Conservation (phyloP, 2,329 filamentous ascomycete genomes). For the Ceratocystis eucalypticola region DNA sequence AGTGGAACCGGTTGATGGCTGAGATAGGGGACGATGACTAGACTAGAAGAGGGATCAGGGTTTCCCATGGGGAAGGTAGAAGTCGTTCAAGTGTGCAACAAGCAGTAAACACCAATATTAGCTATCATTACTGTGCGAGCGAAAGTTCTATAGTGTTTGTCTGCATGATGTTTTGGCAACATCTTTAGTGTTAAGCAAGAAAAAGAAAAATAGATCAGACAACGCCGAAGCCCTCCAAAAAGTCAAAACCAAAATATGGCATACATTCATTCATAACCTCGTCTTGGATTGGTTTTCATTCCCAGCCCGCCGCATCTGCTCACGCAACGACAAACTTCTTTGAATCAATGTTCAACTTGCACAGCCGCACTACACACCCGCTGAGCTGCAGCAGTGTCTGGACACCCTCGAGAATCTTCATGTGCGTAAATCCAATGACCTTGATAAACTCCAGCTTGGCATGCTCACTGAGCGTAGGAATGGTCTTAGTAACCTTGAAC, state of each 20-base stretch:
- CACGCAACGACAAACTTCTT: slow-evolving; percentile 49
- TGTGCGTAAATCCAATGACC: slow-evolving; percentile 97
- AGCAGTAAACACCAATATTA: not conserved
- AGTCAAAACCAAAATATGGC: not conserved
- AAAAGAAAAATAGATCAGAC: not conserved
- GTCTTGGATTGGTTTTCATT: not conserved
- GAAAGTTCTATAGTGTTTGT: not conserved
- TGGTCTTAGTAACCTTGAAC: slow-evolving; percentile 96
- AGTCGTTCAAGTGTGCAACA: not conserved
- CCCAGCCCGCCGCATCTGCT: not conserved
- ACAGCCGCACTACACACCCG: slow-evolving; percentile 79
- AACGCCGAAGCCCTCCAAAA: slow-evolving; percentile 6
- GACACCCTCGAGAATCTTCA: slow-evolving; percentile 96
- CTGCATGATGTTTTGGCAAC: not conserved
- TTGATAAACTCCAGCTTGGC: slow-evolving; percentile 95
- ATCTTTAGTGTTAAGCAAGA: not conserved
- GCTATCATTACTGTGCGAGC: not conserved
- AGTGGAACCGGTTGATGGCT: slow-evolving; percentile 54
- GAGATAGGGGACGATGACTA: slow-evolving; percentile 38
- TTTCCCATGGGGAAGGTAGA: not conserved
- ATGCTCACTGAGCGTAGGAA: slow-evolving; percentile 82
- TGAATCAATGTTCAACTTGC: slow-evolving; percentile 93
- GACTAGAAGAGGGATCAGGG: slow-evolving; percentile 15
- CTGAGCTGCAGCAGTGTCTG: slow-evolving; percentile 89
- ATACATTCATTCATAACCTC: slow-evolving; percentile 8